Base-by-base conservation (phyloP, 2,329 filamentous ascomycete genomes). In the Polytolypa hystricis region DNA sequence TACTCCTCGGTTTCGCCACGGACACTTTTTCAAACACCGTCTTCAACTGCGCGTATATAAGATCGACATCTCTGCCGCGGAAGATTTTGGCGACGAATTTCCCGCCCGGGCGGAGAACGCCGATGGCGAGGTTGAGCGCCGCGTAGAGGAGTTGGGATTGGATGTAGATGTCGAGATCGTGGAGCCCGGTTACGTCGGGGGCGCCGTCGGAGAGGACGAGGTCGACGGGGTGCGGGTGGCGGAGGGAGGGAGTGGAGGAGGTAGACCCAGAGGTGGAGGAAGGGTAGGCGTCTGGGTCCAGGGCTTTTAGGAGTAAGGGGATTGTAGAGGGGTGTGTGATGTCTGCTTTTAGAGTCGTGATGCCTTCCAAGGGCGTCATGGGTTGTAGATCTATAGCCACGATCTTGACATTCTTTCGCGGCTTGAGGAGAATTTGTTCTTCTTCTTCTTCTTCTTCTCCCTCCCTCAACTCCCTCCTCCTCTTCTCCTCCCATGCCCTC, bases 11-110 rank as follows among this genome's bases (percentile, higher is more conserved):
- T 65, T 98, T 98, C 9, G 91, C 87, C 11, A 96, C 85, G 15
- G 84, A 75, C 28, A 98, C 91, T 37, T 75, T 69, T 46, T 81
- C 76, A 48, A 98, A 98, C 37, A 96, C 86, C 14, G 89, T 76
- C 57, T 87, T 91, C 36, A 98, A 73, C 58, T 98, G 91, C 2
- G 86, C 86, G 54, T 91, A 96, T 6, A 98, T 74, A 16, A 96
- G 68, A 54, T 96, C 91, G n/a, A 96, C 87, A 52, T 96, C 91
- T 49, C 86, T 80, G 11, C 84, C 87, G 11, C 91, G 70, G 65
- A 98, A 98, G 42, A 98, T 95, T 67, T 98, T 98, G 41, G 91
- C 91, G 5, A 98, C 89, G 50, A 98, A 98, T 53, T 85, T 93
- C 44, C 91, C 91, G 29, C 91, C 91, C 0, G 87, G 87, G 41